phyloP scores from a whole-genome alignment of 2,329 filamentous ascomycete species.

The Claviceps digitariae region DNA sequence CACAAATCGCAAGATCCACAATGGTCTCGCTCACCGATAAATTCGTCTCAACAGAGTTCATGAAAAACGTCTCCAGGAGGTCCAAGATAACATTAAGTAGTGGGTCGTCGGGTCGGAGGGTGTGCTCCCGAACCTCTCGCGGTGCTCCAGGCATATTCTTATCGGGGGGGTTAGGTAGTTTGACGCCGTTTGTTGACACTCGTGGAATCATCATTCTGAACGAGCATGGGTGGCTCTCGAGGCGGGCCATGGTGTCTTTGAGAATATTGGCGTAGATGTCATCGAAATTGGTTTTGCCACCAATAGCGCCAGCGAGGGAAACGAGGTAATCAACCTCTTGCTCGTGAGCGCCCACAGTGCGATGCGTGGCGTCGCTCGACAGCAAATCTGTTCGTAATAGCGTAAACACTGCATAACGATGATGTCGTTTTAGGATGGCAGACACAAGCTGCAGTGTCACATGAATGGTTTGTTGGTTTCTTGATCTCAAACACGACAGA shows the following conservation, averaged over 20 bases:
- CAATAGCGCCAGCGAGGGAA: conserved; percentile 52
- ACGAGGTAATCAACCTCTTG: conserved; percentile 62
- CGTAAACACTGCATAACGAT: conserved; percentile 69
- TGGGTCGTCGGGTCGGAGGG: conserved; percentile 47
- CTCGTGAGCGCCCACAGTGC: conserved; percentile 61
- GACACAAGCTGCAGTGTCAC: conserved; percentile 81
- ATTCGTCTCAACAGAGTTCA: conserved; percentile 86
- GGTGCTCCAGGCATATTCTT: conserved; percentile 46
- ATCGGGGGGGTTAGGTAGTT: conserved; percentile 34
- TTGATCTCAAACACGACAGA: conserved; percentile 69
- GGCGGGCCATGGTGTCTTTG: conserved; percentile 53
- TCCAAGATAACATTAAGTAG: conserved; percentile 53
- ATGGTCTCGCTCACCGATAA: conserved; percentile 74
- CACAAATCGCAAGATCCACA: conserved; percentile 70
- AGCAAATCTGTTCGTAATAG: conserved; percentile 55
- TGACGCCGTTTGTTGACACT: conserved; percentile 40
- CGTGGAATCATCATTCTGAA: conserved; percentile 52
- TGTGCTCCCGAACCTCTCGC: conserved; percentile 46
- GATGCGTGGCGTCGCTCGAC: conserved; percentile 37
- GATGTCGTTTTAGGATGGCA: conserved; percentile 74
- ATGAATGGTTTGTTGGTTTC: conserved; percentile 76
- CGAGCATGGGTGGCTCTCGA: conserved; percentile 65
- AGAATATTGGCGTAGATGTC: conserved; percentile 59
- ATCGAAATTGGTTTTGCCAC: conserved; percentile 56
- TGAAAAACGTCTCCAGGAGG: conserved; percentile 67